Conservation (phyloP, 164 flowering plant genomes). For the Paratinospora sagittata region DNA sequence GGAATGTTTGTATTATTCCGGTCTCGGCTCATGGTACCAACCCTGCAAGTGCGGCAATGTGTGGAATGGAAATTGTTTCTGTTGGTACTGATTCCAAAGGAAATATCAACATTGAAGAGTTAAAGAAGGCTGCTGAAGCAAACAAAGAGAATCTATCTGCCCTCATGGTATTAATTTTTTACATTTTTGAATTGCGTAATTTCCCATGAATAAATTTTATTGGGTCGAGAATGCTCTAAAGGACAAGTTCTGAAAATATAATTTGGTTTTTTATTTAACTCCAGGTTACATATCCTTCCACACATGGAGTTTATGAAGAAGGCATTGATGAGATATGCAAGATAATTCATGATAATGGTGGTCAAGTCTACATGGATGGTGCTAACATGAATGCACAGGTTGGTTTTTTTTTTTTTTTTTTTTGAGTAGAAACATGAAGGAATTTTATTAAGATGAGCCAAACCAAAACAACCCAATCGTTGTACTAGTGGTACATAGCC, state of each 20-base stretch:
- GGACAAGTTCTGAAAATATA: not conserved
- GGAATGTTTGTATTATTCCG: constrained; percentile 94
- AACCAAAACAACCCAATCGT: too few species aligned
- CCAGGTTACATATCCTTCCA: constrained; percentile 98
- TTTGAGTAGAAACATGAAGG: too few species aligned
- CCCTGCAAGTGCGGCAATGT: constrained; percentile 99
- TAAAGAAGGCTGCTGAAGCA: constrained; percentile 90
- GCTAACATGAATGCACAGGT: constrained; percentile 99
- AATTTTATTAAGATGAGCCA: too few species aligned
- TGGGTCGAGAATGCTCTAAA: not conserved
- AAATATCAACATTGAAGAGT: constrained; percentile 86
- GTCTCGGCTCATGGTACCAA: constrained; percentile 99
- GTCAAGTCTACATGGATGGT: constrained; percentile 99
- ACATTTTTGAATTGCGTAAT: not conserved
- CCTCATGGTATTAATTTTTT: constrained; percentile 59
- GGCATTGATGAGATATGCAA: constrained; percentile 97
- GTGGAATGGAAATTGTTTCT: constrained; percentile 95
- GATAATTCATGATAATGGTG: constrained; percentile 97
- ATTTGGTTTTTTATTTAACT: constrained; percentile 10
- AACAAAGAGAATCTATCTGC: constrained; percentile 80
- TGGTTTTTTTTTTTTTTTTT: constrained; percentile 13
- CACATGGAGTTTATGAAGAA: constrained; percentile 98
- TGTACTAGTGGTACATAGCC: too few species aligned
- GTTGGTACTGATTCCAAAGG: constrained; percentile 99
- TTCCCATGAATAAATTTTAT: not conserved